Percentiles rank a stretch among this genome's conserved stretches.
Conservation (phyloP, 768 basidiomycete species). For the Podaxis sp. region DNA sequence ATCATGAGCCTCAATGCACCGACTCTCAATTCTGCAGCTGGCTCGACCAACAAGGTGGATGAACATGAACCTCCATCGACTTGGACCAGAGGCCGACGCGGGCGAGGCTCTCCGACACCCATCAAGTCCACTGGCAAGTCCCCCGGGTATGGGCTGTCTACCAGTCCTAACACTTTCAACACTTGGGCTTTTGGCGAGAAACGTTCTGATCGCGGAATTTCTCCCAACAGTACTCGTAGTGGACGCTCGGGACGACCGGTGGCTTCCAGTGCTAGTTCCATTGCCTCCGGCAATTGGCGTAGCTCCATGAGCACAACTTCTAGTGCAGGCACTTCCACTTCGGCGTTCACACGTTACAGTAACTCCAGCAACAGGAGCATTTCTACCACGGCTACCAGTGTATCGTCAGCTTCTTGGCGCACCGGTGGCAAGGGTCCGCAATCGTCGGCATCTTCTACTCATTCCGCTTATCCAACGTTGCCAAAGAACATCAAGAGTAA, state of each 20-base stretch:
- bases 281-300: constrained; percentile 73
- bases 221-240: constrained; percentile 62
- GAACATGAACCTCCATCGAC: constrained; percentile 46
- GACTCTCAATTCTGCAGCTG: constrained; percentile 27
- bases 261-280: constrained; percentile 61
- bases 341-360: constrained; percentile 79
- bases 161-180: constrained; percentile 29
- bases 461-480: constrained; percentile 31
- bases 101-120: constrained; percentile 22
- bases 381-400: constrained; percentile 79
- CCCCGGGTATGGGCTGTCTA: constrained; percentile 28
- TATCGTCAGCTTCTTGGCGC: constrained; percentile 75
- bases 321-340: constrained; percentile 67
- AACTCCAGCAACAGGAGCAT: constrained; percentile 72
- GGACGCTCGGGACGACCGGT: constrained; percentile 38
- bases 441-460: constrained; percentile 28
- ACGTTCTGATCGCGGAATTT: constrained; percentile 44
- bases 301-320: constrained; percentile 71
- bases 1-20: constrained; percentile 69
- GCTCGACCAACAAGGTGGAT: constrained; percentile 27
- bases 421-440: constrained; percentile 41
- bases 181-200: constrained; percentile 33
- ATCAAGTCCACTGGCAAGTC: constrained; percentile 27
- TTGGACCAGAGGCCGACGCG: constrained; percentile 51
- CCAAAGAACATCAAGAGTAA: constrained; percentile 83